These are phyloP conservation scores for Melampsora medusae DNA, from an alignment of 1,284 basidiomycete species.

Conservation along the genomic window DNA sequence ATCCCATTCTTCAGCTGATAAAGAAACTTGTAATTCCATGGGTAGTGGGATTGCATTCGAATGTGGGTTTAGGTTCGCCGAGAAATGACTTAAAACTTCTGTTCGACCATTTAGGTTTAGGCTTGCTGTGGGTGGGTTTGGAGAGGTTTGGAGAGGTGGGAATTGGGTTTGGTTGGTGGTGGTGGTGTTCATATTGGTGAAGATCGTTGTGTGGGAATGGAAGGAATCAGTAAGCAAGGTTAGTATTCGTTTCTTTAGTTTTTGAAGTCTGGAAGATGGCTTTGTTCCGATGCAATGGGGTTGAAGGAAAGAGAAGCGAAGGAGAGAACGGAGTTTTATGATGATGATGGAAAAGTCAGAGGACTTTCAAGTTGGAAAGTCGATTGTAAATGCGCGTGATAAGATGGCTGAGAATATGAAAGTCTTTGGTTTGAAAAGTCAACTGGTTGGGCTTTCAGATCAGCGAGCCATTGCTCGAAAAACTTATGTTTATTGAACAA, in stretches of 20 bases:
- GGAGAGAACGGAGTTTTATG: neutral
- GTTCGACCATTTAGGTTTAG: slow-evolving; percentile 3
- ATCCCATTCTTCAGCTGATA: slow-evolving; percentile 34
- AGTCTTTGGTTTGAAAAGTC: neutral
- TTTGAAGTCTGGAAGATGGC: too few species aligned
- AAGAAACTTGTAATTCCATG: slow-evolving; percentile 8
- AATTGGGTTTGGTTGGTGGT: too few species aligned
- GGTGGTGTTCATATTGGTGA: too few species aligned
- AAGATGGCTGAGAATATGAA: neutral
- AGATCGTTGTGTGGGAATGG: too few species aligned
- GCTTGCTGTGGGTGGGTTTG: neutral
- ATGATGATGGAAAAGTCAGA: neutral
- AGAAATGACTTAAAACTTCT: slow-evolving; percentile 30
- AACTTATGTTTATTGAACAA: neutral
- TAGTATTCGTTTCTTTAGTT: too few species aligned
- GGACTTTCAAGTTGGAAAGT: neutral
- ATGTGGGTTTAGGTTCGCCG: neutral
- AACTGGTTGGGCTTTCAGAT: neutral
- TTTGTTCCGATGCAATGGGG: too few species aligned
- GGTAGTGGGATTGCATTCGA: slow-evolving; percentile 18
- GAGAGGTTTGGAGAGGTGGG: neutral
- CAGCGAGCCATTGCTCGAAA: neutral
- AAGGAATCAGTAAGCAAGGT: too few species aligned
- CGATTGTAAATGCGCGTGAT: neutral
- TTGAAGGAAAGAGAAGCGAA: too few species aligned